Percentiles rank a stretch among this genome's conserved stretches.
Evolutionary conservation across 192 early-diverging fungal genomes (phyloP).

Genomic region (Backusella sp.): DNA sequence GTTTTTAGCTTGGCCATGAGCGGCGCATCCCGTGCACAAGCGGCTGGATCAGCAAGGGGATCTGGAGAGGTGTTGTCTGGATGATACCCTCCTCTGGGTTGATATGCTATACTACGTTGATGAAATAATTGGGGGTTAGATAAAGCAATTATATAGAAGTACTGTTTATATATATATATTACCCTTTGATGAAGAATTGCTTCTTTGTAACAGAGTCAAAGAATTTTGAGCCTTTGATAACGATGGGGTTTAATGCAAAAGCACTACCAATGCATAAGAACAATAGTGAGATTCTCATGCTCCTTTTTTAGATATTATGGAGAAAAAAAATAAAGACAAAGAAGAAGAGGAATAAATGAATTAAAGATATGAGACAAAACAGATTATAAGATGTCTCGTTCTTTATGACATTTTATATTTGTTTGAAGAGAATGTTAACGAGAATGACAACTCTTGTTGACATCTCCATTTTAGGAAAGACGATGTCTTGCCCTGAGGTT

Average conservation of each 20-base stretch:
- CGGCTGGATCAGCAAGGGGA: conserved; percentile 58
- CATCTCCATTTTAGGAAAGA: not conserved
- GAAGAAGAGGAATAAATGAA: not conserved
- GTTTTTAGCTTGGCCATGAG: conserved; percentile 67
- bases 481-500: conserved; percentile 9
- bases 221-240: conserved; percentile 68
- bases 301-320: not conserved
- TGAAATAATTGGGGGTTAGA: not conserved
- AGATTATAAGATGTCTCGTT: not conserved
- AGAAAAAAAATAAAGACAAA: not conserved
- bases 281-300: conserved; percentile 10
- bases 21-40: conserved; percentile 61
- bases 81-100: conserved; percentile 52
- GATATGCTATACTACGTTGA: conserved; percentile 56
- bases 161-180: not conserved
- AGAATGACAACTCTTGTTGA: conserved; percentile 5
- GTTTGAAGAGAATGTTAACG: conserved; percentile 7
- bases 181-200: conserved; percentile 76
- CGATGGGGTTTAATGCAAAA: conserved; percentile 53
- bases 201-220: conserved; percentile 70
- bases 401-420: not conserved
- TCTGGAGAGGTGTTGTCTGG: conserved; percentile 37
- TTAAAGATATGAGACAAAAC: not conserved
- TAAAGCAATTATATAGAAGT: not conserved
- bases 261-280: not conserved